Conservation (phyloP, 2,329 filamentous ascomycete species). For the Pseudogymnoascus sp. region DNA sequence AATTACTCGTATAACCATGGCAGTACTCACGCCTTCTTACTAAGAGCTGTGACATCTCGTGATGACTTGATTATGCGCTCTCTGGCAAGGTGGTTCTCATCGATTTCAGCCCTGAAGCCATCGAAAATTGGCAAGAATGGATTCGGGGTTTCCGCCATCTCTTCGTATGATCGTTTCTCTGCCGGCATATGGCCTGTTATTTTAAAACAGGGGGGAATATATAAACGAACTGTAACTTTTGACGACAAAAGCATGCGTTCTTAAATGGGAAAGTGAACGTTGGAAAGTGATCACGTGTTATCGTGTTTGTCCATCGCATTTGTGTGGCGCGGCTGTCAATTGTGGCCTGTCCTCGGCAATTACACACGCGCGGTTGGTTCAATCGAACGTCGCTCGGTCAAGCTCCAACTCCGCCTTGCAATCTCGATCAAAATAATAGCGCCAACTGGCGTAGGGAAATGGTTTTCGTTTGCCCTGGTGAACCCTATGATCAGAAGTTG, state of each 20-base stretch:
- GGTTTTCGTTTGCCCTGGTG: not conserved
- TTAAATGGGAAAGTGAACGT: not conserved
- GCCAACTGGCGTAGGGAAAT: not conserved
- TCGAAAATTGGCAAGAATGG: slow-evolving; percentile 71
- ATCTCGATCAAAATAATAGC: not conserved
- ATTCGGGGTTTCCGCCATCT: slow-evolving; percentile 1
- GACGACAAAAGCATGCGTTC: not conserved
- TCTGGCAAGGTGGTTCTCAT: slow-evolving; percentile 87
- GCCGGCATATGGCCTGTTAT: not conserved
- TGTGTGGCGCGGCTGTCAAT: not conserved
- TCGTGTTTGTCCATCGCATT: not conserved
- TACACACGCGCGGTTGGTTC: not conserved
- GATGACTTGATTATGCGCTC: slow-evolving; percentile 87
- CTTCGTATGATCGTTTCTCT: slow-evolving; percentile 1
- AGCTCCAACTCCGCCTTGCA: not conserved
- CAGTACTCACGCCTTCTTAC: slow-evolving; percentile 84
- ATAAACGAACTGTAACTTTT: not conserved
- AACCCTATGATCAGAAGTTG: not conserved
- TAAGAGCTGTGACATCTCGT: slow-evolving; percentile 83
- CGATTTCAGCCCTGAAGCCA: slow-evolving; percentile 74
- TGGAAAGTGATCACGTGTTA: not conserved
- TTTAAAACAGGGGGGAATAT: not conserved
- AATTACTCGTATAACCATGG: slow-evolving; percentile 7
- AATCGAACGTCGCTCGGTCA: not conserved
- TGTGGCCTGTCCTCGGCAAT: not conserved